These are phyloP conservation scores for Cladophialophora psammophila DNA, from an alignment of 2,329 filamentous ascomycete genomes.

Conservation along the genomic window DNA sequence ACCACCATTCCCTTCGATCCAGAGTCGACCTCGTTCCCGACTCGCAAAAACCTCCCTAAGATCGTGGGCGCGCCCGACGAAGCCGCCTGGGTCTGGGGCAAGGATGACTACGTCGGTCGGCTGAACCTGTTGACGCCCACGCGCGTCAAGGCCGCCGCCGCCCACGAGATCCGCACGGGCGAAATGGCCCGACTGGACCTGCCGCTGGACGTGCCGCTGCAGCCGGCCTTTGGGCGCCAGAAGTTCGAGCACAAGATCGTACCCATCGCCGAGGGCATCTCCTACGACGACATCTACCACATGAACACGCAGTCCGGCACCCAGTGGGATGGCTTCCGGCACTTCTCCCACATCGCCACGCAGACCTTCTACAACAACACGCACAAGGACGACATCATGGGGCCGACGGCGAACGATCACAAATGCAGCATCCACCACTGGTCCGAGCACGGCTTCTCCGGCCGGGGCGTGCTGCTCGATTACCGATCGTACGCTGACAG, in stretches of 20 bases:
- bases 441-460: constrained; percentile 52
- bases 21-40: constrained; percentile 60
- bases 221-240: constrained; percentile 62
- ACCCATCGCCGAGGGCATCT: constrained; percentile 45
- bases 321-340: constrained; percentile 61
- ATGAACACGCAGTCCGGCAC: constrained; percentile 59
- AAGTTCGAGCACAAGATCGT: constrained; percentile 64
- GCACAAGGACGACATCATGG: constrained; percentile 47
- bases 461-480: constrained; percentile 53
- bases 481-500: constrained; percentile 57
- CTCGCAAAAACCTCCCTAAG: constrained; percentile 60
- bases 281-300: constrained; percentile 54
- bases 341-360: constrained; percentile 51
- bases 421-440: constrained; percentile 55
- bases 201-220: constrained; percentile 60
- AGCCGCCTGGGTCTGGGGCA: constrained; percentile 68
- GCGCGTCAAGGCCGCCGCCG: constrained; percentile 61
- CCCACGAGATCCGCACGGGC: constrained; percentile 62
- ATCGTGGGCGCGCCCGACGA: constrained; percentile 61
- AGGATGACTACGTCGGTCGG: constrained; percentile 56
- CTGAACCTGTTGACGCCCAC: constrained; percentile 65
- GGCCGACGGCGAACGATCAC: constrained; percentile 44
- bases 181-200: constrained; percentile 64
- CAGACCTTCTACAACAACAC: constrained; percentile 53
- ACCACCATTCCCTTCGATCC: constrained; percentile 63